Percentiles rank a stretch among this genome's conserved stretches.
Conservation (phyloP, 768 basidiomycete genomes). For the Harrya chromipes region DNA sequence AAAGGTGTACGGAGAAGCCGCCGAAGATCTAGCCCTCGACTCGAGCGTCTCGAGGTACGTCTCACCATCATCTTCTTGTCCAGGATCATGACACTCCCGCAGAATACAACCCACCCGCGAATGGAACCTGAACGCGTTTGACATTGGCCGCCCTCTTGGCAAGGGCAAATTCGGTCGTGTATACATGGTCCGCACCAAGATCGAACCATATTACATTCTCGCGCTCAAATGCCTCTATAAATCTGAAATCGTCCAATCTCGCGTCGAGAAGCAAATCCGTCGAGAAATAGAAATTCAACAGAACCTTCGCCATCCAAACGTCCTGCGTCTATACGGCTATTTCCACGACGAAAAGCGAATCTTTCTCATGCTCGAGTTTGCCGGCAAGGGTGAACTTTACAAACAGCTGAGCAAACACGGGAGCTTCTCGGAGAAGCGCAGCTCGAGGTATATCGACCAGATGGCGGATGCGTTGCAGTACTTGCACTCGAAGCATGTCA, state of each 20-base stretch:
- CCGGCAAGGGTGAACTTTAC: slow-evolving; percentile 95
- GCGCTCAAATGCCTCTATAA: slow-evolving; percentile 98
- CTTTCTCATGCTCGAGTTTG: slow-evolving; percentile 97
- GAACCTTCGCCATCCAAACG: slow-evolving; percentile 92
- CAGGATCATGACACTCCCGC: slow-evolving; percentile 1
- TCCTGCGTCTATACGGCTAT: slow-evolving; percentile 92
- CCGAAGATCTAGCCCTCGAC: slow-evolving; percentile 78
- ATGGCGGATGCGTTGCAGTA: slow-evolving; percentile 96
- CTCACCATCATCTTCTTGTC: neutral
- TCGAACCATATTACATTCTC: slow-evolving; percentile 85
- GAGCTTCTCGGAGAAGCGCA: slow-evolving; percentile 84
- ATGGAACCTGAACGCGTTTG: slow-evolving; percentile 83
- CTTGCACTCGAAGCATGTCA: slow-evolving; percentile 93
- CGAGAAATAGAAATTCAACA: slow-evolving; percentile 98
- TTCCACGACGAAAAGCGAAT: slow-evolving; percentile 98
- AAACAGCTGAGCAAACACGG: slow-evolving; percentile 88
- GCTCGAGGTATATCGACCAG: slow-evolving; percentile 90
- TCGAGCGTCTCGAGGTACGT: slow-evolving; percentile 69
- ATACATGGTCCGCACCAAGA: slow-evolving; percentile 95
- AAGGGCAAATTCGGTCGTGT: slow-evolving; percentile 99
- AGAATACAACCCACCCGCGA: slow-evolving; percentile 75
- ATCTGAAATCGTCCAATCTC: slow-evolving; percentile 86
- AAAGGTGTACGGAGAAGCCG: slow-evolving; percentile 71
- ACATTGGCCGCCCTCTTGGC: slow-evolving; percentile 95
- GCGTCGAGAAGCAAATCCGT: slow-evolving; percentile 95